phyloP scores from a whole-genome alignment of 345 rosid species.

The Populus tremula region DNA sequence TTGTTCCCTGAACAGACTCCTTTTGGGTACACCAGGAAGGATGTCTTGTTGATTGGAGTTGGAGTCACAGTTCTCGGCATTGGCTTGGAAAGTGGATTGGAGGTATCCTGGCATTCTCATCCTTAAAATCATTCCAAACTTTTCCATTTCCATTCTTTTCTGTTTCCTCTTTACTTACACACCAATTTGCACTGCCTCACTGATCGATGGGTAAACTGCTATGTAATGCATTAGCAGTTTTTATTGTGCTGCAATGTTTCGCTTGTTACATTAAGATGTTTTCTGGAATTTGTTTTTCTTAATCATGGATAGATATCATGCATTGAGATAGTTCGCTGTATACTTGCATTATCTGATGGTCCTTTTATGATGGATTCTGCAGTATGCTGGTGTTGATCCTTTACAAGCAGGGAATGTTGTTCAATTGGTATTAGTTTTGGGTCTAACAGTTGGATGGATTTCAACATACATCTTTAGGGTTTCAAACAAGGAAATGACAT shows the following conservation, averaged over 20 bases:
- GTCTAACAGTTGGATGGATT: slow-evolving; percentile 92
- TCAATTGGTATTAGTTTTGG: slow-evolving; percentile 74
- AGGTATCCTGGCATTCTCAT: slow-evolving; percentile 47
- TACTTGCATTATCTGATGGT: background rate
- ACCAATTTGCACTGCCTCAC: background rate
- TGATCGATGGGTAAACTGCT: background rate
- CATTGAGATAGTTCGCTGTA: background rate
- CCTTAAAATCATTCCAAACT: background rate
- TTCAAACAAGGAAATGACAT: slow-evolving; percentile 95
- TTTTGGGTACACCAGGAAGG: slow-evolving; percentile 88
- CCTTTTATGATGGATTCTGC: slow-evolving; percentile 20
- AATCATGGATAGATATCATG: background rate
- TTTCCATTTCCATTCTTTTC: background rate
- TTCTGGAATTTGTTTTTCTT: no score
- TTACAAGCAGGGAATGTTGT: slow-evolving; percentile 89
- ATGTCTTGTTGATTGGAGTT: slow-evolving; percentile 79
- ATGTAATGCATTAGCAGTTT: no score
- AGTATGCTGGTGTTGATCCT: slow-evolving; percentile 85
- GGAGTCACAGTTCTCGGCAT: slow-evolving; percentile 71
- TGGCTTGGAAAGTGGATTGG: slow-evolving; percentile 87
- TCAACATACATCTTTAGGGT: slow-evolving; percentile 88
- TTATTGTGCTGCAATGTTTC: background rate
- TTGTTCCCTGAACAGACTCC: slow-evolving; percentile 47
- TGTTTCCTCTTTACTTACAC: background rate
- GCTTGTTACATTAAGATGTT: background rate